A percentile compares a stretch with the other conserved stretches of the same genome.
Conservation (phyloP, 2,329 filamentous ascomycete species). For the Nigrograna mackinnonii region DNA sequence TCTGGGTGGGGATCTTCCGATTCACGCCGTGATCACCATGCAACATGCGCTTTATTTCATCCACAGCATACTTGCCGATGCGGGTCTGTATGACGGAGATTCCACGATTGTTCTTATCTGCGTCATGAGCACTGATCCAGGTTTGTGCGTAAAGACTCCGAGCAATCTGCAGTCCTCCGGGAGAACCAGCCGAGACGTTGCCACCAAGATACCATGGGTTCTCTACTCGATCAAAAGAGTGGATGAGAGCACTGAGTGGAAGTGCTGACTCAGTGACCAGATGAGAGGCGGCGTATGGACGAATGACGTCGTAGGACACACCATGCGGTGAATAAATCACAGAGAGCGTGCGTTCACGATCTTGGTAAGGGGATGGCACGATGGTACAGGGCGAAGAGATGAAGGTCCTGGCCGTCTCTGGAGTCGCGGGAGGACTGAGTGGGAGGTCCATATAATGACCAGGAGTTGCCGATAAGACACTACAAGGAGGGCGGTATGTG, state of each 20-base stretch:
- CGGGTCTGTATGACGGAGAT: conserved; percentile 56
- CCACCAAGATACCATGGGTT: conserved; percentile 67
- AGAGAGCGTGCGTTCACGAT: conserved; percentile 55
- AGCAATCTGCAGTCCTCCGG: conserved; percentile 62
- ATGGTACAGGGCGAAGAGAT: conserved; percentile 36
- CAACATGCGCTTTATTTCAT: conserved; percentile 33
- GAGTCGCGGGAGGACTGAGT: conserved; percentile 36
- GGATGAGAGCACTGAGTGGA: conserved; percentile 66
- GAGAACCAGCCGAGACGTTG: conserved; percentile 60
- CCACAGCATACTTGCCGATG: conserved; percentile 40
- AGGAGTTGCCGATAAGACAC: conserved; percentile 35
- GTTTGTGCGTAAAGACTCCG: conserved; percentile 55
- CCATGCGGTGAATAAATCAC: conserved; percentile 69
- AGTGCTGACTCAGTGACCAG: conserved; percentile 61
- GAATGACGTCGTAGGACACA: conserved; percentile 57
- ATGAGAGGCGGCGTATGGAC: conserved; percentile 60
- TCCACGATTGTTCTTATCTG: conserved; percentile 60
- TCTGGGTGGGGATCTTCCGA: conserved; percentile 2
- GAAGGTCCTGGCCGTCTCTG: conserved; percentile 34
- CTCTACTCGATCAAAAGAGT: conserved; percentile 63
- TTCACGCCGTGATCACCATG: conserved; percentile 16
- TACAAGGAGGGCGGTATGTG: conserved; percentile 67
- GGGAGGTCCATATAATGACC: conserved; percentile 42
- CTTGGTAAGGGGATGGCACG: conserved; percentile 33
- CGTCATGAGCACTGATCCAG: conserved; percentile 67